A percentile compares a stretch with the other conserved stretches of the same genome.
These are phyloP conservation scores for Suhomyces prunicola DNA, from an alignment of 805 yeast genomes.

Conservation along the genomic window DNA sequence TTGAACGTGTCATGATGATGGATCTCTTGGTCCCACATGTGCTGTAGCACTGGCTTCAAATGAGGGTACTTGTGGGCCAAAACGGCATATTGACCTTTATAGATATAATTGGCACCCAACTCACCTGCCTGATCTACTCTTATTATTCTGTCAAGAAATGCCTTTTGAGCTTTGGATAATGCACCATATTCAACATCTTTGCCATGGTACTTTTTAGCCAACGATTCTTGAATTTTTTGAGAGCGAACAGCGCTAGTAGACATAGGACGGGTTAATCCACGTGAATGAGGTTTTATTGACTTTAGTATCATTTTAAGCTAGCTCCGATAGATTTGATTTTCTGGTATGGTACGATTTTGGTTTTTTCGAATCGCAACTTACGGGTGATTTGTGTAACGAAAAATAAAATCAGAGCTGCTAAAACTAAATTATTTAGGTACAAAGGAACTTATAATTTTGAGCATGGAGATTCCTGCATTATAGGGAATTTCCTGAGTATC, in stretches of 20 bases:
- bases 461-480: constrained; percentile 45
- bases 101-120: constrained; percentile 90
- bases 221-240: neutral
- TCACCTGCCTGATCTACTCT: constrained; percentile 99
- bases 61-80: constrained; percentile 68
- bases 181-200: constrained; percentile 34
- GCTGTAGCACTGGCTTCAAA: constrained; percentile 74
- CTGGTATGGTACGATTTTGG: neutral
- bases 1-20: constrained; percentile 88
- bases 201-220: constrained; percentile 18
- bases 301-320: constrained; percentile 1
- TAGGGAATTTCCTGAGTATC: constrained; percentile 60
- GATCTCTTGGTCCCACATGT: constrained; percentile 98
- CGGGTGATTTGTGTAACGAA: neutral
- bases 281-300: neutral
- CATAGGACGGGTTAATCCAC: neutral
- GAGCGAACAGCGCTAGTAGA: neutral
- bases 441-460: constrained; percentile 40
- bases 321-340: neutral
- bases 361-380: neutral
- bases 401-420: neutral
- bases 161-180: constrained; percentile 55
- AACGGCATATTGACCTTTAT: constrained; percentile 84
- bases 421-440: neutral
- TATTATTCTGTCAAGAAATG: constrained; percentile 68